Evolutionary conservation across 225 moss, liverwort and hornwort genomes (phyloP).

Genomic region (Asterella californica): DNA sequence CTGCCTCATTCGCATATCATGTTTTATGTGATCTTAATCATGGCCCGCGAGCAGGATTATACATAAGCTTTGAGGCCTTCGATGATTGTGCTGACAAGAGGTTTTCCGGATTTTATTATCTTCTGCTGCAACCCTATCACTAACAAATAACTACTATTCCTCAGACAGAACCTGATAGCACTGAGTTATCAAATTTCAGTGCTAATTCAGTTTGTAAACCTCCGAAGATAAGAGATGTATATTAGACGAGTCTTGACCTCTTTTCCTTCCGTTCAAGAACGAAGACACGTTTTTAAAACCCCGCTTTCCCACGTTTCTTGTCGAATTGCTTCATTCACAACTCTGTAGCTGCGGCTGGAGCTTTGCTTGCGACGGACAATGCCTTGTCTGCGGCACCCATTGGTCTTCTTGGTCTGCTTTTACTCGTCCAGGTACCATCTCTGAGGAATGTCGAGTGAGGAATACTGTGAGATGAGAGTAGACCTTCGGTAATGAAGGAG

Average conservation of each 20-base stretch:
- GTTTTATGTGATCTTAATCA: no score
- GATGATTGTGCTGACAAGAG: no score
- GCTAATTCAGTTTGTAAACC: no score
- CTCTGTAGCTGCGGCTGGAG: conserved; percentile 61
- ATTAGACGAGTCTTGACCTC: background rate
- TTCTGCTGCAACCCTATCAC: no score
- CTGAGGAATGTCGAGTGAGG: background rate
- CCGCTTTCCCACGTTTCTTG: background rate
- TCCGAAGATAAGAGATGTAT: no score
- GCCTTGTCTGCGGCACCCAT: conserved; percentile 59
- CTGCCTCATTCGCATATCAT: no score
- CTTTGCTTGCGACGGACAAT: conserved; percentile 53
- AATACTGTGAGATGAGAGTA: background rate
- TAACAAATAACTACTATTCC: no score
- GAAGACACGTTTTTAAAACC: background rate
- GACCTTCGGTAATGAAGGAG: background rate
- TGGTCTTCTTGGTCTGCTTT: conserved; percentile 73
- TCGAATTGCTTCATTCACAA: background rate
- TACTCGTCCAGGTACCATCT: conserved; percentile 63
- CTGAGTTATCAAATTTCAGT: no score
- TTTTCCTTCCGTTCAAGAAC: background rate
- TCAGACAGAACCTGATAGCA: no score
- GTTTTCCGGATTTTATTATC: no score
- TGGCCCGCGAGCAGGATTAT: background rate
- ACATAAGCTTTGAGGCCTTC: no score